Base-by-base conservation (phyloP, 768 basidiomycete genomes). In the Suillus decipiens region DNA sequence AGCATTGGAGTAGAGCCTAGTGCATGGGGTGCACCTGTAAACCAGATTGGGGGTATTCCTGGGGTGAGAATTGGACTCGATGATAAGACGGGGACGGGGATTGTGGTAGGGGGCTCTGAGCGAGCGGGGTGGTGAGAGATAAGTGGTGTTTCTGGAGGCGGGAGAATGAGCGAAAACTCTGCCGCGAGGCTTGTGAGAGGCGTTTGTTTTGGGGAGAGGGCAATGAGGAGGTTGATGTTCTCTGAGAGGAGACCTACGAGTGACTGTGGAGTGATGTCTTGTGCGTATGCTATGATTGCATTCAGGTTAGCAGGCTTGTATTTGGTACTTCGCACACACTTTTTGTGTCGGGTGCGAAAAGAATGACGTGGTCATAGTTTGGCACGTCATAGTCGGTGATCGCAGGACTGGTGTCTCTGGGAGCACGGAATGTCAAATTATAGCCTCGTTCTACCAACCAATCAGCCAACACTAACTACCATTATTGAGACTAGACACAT, bases 151-250 rank as follows among this genome's bases (percentile, higher is more conserved):
- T 89, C 89, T 2, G 94, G 90, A 6, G 94, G 93, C 19, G 92
- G 91, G 31, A 93, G 89, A 59, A 94, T 85, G 61, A 99, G 82
- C 42, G 91, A 92, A 81, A 99, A 99, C 79, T 99, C 97, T 56
- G 93, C 75, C 0, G 95, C 93, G 61, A 96, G 84, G 14, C 90
- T 85, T 14, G 86, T 82, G 11, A 96, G 79, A 47, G 91, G 80
- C 2, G 88, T 88, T 76, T 90, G 84, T 77, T 85, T 89, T 68
- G 89, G 79, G 2, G 92, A 90, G 63, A 96, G 84, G 3, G 89
- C 86, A 68, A 97, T 77, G 67, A 99, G 84, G 61, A 99, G 79
- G 79, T 98, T 97, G 61, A 91, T 88, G 64, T 86, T 81, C 64
- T 83, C 82, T 33, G 86, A 79, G 36, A 93, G 79, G 58, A 95